Evolutionary conservation across 768 basidiomycete species (phyloP), one percentile per base, ranked within the genome.

Genomic region (Paxillus rubicundulus): DNA sequence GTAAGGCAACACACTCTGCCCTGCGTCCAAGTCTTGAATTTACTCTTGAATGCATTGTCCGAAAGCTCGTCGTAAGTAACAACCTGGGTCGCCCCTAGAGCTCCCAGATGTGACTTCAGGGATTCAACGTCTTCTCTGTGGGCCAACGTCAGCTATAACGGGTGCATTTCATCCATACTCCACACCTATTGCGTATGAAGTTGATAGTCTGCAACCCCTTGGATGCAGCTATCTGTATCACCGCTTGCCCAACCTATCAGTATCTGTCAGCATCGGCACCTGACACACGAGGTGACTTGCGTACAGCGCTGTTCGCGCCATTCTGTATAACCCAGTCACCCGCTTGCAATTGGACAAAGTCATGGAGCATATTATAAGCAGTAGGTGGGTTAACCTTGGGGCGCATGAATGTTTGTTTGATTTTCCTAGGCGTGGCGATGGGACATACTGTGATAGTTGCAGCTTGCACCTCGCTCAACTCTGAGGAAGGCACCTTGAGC

Each of bases 291-390:
- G 32, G 9, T n/a, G 10, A 48, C 20, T 47, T 14, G 70, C 84
- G 44, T 52, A 90, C 91, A 17, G 88, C 87, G 58, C 87, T 87
- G 60, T 94, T 94, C 17, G 84, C 85, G 24, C 89, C 92, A 55
- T 93, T 94, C 68, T 94, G 92, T 10, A 94, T 65, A 14, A 95
- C 75, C 86, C 86, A 93, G 43, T 90, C 87, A 4, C 86, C 90
- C 44, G 77, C 73, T 46, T 80, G 56, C 39, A 92, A 77, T 33
- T 74, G 59, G 6, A 83, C 77, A 67, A 85, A 92, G 50, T 87
- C 81, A 32, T 76, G 77, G 9, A 95, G 77, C 85, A 95, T 88
- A 60, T 87, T 86, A 56, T 85, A 85, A 1, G 92, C 92, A 0
- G 92, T 90, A 0, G 90, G 77, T 2, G 89, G 88, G 63, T 95